phyloP scores from a whole-genome alignment of 2,329 filamentous ascomycete genomes.

The Pochonia chlamydosporia region DNA sequence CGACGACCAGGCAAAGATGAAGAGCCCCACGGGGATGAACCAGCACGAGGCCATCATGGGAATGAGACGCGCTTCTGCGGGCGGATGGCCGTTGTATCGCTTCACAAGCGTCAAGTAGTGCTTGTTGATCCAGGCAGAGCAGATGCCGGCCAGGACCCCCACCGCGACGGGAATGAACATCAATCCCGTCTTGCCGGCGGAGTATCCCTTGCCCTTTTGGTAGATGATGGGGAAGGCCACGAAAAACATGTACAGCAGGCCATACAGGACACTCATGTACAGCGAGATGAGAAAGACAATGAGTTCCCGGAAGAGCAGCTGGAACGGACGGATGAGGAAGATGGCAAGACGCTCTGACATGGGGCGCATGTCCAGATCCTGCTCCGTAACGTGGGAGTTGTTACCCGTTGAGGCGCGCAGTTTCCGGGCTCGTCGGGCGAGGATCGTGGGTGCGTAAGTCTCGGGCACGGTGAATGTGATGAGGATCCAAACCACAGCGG shows the following conservation, averaged over 20 bases:
- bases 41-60: constrained; percentile 78
- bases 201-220: constrained; percentile 73
- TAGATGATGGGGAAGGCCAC: constrained; percentile 67
- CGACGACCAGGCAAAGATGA: constrained; percentile 57
- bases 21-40: constrained; percentile 57
- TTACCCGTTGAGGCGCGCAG: constrained; percentile 65
- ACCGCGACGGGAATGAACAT: constrained; percentile 84
- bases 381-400: constrained; percentile 66
- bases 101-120: constrained; percentile 64
- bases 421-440: constrained; percentile 64
- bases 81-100: constrained; percentile 65
- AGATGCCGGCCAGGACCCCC: constrained; percentile 63
- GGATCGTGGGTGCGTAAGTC: constrained; percentile 77
- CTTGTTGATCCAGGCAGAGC: constrained; percentile 69
- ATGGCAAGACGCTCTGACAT: constrained; percentile 62
- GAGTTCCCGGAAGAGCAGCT: constrained; percentile 75
- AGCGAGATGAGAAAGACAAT: constrained; percentile 80
- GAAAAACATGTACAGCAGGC: constrained; percentile 72
- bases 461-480: constrained; percentile 88
- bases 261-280: constrained; percentile 81
- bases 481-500: constrained; percentile 62
- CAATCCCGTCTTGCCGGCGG: constrained; percentile 65
- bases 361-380: constrained; percentile 69
- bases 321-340: constrained; percentile 77
- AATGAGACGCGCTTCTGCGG: constrained; percentile 71